Evolutionary conservation across 805 yeast genomes (phyloP), one percentile per base, ranked within the genome.

Genomic region (Sporopachydermia quercuum): DNA sequence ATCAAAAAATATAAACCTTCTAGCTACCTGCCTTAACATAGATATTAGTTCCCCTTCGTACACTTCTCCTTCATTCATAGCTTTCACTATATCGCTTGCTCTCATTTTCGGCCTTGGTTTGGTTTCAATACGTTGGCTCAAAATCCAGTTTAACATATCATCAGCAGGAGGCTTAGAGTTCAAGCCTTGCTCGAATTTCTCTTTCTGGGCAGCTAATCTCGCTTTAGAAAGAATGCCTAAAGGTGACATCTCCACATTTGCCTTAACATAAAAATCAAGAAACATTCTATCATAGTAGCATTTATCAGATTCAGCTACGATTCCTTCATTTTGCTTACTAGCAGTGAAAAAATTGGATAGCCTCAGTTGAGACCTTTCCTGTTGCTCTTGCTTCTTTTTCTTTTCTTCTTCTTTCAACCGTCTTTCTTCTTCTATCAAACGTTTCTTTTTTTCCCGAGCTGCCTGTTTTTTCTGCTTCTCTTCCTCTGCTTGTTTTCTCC

Each of bases 1-100:
- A 44, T 69, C 66, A 48, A 63, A 62, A 34, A 56, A 56, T 8
- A 63, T 39, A 39, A 53, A 51, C 37, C 55, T 52, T 2, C 48
- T 42, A 3, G 62, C 60, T 4, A 58, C 39, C n/a, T 37, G 23
- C n/a, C 41, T 35, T 14, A 56, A 43, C 37, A 40, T 18, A 6
- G 11, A 40, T 3, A 39, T 42, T 2, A 47, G 39, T 5, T 43
- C 42, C 4, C 39, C 38, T 41, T 50, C 51, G 27, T 51, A 34
- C 18, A 43, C 18, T n/a, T 39, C 40, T 37, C 45, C 43, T 17
- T 35, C 27, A 40, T 35, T 41, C 38, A 39, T 43, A 19, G 40
- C 41, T 16, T 45, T 47, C 34, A 50, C 43, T 18, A 44, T 45
- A 30, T 47, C 55, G 37, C 40, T 43, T 15, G 48, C 48, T 2